A percentile compares a stretch with the other conserved stretches of the same genome.
Evolutionary conservation across 352 stramenopile species (phyloP).

Genomic region (Hyaloperonospora brassicae): DNA sequence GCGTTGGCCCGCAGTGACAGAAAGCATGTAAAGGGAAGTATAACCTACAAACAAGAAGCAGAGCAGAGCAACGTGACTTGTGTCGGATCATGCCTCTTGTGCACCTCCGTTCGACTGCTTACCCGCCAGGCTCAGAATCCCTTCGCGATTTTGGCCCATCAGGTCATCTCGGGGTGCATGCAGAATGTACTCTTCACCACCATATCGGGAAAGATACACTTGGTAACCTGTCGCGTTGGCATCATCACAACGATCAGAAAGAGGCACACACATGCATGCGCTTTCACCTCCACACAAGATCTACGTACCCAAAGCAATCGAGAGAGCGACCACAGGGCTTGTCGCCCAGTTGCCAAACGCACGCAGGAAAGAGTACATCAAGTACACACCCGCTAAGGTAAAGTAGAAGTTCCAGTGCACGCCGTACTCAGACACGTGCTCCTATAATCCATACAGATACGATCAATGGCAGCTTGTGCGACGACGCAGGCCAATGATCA

Average conservation of each 20-base stretch:
- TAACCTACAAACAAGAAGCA: slow-evolving; percentile 58
- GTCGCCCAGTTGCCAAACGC: slow-evolving; percentile 40
- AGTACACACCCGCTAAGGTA: slow-evolving; percentile 85
- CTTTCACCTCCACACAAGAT: not conserved
- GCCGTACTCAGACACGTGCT: slow-evolving; percentile 97
- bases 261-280: not conserved
- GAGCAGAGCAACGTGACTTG: not conserved
- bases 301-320: slow-evolving; percentile 36
- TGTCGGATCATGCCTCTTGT: not conserved
- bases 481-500: not conserved
- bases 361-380: slow-evolving; percentile 56
- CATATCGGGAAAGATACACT: slow-evolving; percentile 66
- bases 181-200: slow-evolving; percentile 72
- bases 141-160: slow-evolving; percentile 92
- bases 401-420: slow-evolving; percentile 99
- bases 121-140: slow-evolving; percentile 87
- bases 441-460: slow-evolving; percentile 29
- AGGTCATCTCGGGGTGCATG: slow-evolving; percentile 61
- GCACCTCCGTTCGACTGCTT: not conserved
- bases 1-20: slow-evolving; percentile 48
- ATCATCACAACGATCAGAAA: slow-evolving; percentile 4
- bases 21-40: slow-evolving; percentile 80
- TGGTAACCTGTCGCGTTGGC: slow-evolving; percentile 52
- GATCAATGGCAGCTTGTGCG: slow-evolving; percentile 1
- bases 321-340: slow-evolving; percentile 32